Evolutionary conservation across 495 filamentous ascomycete genomes (phyloP), one percentile per base, ranked within the genome.

Genomic region (Thermothielavioides terrestris): DNA sequence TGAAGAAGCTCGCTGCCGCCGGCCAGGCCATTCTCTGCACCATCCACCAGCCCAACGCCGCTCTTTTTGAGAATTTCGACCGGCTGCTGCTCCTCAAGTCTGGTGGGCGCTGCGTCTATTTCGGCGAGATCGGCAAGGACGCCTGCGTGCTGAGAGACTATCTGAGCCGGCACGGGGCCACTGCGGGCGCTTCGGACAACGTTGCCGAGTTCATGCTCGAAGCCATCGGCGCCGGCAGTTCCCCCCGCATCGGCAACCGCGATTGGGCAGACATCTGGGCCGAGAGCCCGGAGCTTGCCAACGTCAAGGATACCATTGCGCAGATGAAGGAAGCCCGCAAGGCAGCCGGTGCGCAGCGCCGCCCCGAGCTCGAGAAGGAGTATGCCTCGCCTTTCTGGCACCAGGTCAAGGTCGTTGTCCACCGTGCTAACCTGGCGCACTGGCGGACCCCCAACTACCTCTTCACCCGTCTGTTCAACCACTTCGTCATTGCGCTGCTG

Each of bases 21-120:
- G 90, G 90, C 1, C 89, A 95, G 57, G 88, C 90, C 15, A 87
- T 95, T 61, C 77, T 95, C 1, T 89, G 85, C 66, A 95, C 90
- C 0, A 96, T 95, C 54, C 90, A 95, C 64, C 90, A 96, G 56
- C 90, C 90, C 14, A 86, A 86, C 59, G 80, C 86, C 3, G 83
- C 86, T 0, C 74, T 96, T 0, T 95, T 96, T 55, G 83, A 92
- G 60, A 83, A 85, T 55, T 88, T 76, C 58, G 85, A 90, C 58
- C 76, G 78, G 8, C 66, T 91, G 1, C 67, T 91, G 3, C 69
- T 88, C 0, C 74, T 91, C 14, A 76, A 83, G 49, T 69, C 69
- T 21, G 85, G 84, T 9, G 85, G 86, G 1, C 77, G 81, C 36
- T 81, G 76, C n/a, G 82, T 85, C 9, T 91, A 88, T 67, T 85